These are phyloP conservation scores for Centella asiatica DNA, from an alignment of 129 eudicot species.

Conservation along the genomic window DNA sequence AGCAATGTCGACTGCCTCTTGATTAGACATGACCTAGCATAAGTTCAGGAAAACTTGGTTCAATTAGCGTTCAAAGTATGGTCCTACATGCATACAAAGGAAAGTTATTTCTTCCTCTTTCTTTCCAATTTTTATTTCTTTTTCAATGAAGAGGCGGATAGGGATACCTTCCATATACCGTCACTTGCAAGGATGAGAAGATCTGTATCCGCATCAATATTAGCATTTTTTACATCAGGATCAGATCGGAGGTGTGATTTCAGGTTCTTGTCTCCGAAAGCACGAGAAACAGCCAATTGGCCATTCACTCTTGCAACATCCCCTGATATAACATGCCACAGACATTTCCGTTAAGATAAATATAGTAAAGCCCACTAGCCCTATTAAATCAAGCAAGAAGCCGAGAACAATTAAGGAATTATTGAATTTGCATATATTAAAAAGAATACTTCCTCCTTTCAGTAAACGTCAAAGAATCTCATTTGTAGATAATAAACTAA, in stretches of 20 bases:
- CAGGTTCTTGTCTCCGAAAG: slow-evolving; percentile 83
- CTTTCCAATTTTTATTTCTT: not conserved
- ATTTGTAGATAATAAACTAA: too few species aligned
- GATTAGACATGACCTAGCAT: slow-evolving; percentile 72
- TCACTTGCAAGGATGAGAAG: slow-evolving; percentile 76
- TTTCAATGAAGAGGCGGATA: not conserved
- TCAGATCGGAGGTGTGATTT: slow-evolving; percentile 63
- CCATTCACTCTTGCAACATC: slow-evolving; percentile 87
- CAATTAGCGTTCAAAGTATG: not conserved
- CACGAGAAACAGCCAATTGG: slow-evolving; percentile 86
- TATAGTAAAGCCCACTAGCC: not conserved
- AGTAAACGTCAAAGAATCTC: too few species aligned
- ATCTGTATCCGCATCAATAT: slow-evolving; percentile 48
- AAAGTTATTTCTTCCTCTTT: not conserved
- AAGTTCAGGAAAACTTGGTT: not conserved
- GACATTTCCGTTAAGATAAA: not conserved
- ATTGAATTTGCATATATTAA: not conserved
- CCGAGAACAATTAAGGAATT: too few species aligned
- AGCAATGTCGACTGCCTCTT: slow-evolving; percentile 71
- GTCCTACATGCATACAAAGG: not conserved
- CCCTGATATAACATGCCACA: slow-evolving; percentile 31
- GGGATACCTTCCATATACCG: slow-evolving; percentile 73
- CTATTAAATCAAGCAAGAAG: not conserved
- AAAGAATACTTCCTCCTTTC: not conserved
- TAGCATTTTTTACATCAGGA: slow-evolving; percentile 50